A percentile compares a stretch with the other conserved stretches of the same genome.
Evolutionary conservation across 1,284 basidiomycete genomes (phyloP).

Genomic region (Cryptococcus sp.): DNA sequence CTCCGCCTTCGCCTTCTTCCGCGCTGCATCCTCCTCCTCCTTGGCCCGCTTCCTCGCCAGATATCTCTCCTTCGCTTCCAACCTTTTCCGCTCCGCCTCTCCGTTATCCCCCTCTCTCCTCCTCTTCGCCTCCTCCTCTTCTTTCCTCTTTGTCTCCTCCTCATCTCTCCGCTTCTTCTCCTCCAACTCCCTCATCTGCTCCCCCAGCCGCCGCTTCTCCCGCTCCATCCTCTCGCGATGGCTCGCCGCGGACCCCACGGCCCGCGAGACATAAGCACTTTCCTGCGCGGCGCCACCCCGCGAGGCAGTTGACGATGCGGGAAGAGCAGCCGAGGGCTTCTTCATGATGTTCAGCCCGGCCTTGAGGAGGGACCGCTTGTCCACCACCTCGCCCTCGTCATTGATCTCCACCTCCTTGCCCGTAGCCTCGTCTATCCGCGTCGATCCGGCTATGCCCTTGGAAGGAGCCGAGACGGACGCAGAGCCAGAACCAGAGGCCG

Average conservation of each 20-base stretch:
- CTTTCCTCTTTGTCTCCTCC: constrained; percentile 57
- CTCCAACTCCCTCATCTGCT: constrained; percentile 69
- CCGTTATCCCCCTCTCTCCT: constrained; percentile 51
- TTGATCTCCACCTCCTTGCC: constrained; percentile 93
- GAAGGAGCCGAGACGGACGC: not conserved
- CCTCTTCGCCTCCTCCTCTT: constrained; percentile 49
- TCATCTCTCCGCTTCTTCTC: constrained; percentile 56
- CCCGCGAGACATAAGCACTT: constrained; percentile 55
- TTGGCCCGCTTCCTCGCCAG: constrained; percentile 73
- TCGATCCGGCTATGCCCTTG: constrained; percentile 7
- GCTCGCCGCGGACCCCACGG: constrained; percentile 73
- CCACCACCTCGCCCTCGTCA: constrained; percentile 95
- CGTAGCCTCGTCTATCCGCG: constrained; percentile 50
- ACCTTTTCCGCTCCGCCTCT: constrained; percentile 64
- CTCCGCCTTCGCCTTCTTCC: constrained; percentile 24
- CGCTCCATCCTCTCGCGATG: constrained; percentile 75
- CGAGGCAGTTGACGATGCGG: constrained; percentile 26
- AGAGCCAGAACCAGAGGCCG: not conserved
- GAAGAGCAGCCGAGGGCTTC: constrained; percentile 38
- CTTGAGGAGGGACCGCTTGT: constrained; percentile 85
- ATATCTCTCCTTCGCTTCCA: constrained; percentile 71
- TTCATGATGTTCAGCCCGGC: constrained; percentile 81
- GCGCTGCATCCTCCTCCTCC: constrained; percentile 53
- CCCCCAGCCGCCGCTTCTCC: constrained; percentile 65
- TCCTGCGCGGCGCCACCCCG: constrained; percentile 54